phyloP scores from a whole-genome alignment of 306 rosid species.

The Prunus mira region DNA sequence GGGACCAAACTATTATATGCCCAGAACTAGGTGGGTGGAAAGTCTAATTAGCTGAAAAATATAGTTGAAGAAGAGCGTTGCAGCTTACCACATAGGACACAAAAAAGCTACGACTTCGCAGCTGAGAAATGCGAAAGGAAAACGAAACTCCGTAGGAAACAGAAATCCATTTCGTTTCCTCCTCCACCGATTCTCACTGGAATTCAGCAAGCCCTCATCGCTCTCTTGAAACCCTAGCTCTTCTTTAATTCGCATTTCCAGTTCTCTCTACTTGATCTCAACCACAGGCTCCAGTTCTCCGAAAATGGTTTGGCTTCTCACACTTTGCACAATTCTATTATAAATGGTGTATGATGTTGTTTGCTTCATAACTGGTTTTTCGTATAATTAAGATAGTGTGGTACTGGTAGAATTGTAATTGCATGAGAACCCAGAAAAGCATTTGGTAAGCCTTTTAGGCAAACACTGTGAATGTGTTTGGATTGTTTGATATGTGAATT shows the following conservation, averaged over 20 bases:
- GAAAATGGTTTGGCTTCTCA: slow-evolving; percentile 4
- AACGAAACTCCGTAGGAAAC: background rate
- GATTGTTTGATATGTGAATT: background rate
- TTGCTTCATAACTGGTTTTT: no score
- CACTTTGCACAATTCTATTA: background rate
- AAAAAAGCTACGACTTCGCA: no score
- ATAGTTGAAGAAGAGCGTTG: no score
- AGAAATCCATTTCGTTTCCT: background rate
- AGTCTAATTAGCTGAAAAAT: no score
- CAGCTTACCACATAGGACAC: no score
- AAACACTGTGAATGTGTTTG: background rate
- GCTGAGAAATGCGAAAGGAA: background rate
- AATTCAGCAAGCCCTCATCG: background rate
- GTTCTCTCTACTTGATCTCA: background rate
- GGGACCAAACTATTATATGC: no score
- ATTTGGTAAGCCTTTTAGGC: background rate
- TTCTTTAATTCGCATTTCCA: background rate
- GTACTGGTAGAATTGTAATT: background rate
- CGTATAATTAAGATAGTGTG: background rate
- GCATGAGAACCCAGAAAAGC: background rate
- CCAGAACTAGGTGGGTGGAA: no score
- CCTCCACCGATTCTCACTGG: background rate
- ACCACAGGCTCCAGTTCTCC: background rate
- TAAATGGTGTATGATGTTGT: background rate
- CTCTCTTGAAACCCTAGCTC: background rate